A percentile compares a stretch with the other conserved stretches of the same genome.
Conservation (phyloP, 1,284 basidiomycete species). For the Ceratobasidium sp. region DNA sequence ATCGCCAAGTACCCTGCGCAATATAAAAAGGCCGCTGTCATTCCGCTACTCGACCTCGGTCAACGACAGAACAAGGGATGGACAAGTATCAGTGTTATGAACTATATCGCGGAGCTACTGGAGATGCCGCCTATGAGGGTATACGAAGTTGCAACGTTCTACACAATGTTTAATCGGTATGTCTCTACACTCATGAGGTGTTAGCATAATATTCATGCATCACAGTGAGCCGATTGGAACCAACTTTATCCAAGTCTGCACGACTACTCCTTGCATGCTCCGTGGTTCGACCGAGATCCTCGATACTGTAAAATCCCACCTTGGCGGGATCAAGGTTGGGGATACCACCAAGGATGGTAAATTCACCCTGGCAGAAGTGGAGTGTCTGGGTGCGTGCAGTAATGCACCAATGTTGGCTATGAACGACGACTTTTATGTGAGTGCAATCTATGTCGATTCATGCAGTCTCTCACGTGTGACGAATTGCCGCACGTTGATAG, state of each 20-base stretch:
- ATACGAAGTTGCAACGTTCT: slow-evolving; percentile 99
- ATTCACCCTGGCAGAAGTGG: slow-evolving; percentile 97
- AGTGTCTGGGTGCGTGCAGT: slow-evolving; percentile 97
- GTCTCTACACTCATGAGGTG: slow-evolving; percentile 44
- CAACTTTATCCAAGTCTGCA: slow-evolving; percentile 98
- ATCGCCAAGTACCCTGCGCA: slow-evolving; percentile 93
- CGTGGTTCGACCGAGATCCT: slow-evolving; percentile 91
- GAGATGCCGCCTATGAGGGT: slow-evolving; percentile 99
- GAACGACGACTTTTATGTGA: slow-evolving; percentile 94
- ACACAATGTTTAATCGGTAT: slow-evolving; percentile 98
- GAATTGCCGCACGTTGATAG: slow-evolving; percentile 51
- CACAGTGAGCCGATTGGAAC: slow-evolving; percentile 90
- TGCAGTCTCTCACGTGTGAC: slow-evolving; percentile 17
- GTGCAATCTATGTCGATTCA: slow-evolving; percentile 46
- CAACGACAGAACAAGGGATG: slow-evolving; percentile 98
- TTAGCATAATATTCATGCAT: background rate
- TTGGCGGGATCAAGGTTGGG: slow-evolving; percentile 85
- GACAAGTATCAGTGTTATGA: slow-evolving; percentile 99
- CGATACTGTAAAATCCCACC: slow-evolving; percentile 81
- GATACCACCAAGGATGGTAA: slow-evolving; percentile 94
- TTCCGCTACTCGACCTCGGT: slow-evolving; percentile 94
- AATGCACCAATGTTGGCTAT: slow-evolving; percentile 99
- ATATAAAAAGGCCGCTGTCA: slow-evolving; percentile 97
- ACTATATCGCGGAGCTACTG: slow-evolving; percentile 90
- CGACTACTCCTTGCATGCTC: slow-evolving; percentile 98